Percentiles rank a stretch among this genome's conserved stretches.
Evolutionary conservation across 139 green algal genomes (phyloP).

Genomic region (Parachlorella kessleri): DNA sequence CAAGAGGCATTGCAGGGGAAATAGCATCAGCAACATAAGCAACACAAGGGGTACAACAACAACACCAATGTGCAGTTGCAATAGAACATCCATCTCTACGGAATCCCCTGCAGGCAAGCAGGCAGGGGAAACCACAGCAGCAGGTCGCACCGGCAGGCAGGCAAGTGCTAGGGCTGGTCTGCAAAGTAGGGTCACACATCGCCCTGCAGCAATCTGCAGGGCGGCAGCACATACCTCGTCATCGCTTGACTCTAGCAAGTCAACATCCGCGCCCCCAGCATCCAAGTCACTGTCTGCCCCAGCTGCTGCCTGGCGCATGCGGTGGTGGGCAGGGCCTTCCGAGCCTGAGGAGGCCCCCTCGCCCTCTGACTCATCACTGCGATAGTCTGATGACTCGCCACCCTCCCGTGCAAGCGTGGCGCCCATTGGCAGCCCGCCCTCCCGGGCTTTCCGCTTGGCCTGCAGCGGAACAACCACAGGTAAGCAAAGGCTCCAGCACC

Average conservation of each 20-base stretch:
- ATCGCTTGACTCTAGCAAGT: conserved; percentile 25
- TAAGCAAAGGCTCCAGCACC: too few species aligned
- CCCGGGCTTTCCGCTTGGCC: conserved; percentile 36
- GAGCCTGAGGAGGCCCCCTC: background rate
- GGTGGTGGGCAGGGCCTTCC: background rate
- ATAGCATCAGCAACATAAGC: too few species aligned
- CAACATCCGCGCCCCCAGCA: conserved; percentile 1
- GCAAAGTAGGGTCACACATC: background rate
- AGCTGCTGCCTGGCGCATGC: background rate
- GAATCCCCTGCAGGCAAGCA: too few species aligned
- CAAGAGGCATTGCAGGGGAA: too few species aligned
- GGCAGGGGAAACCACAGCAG: background rate
- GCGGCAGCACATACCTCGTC: conserved; percentile 7
- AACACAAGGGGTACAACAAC: too few species aligned
- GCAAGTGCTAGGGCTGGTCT: conserved; percentile 20
- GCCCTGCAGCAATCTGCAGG: background rate
- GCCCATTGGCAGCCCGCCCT: conserved; percentile 3
- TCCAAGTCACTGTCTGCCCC: background rate
- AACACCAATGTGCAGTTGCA: too few species aligned
- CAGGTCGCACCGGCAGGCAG: conserved; percentile 51
- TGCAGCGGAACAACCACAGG: too few species aligned
- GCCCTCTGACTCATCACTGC: conserved; percentile 1
- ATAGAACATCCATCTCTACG: too few species aligned
- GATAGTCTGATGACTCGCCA: background rate
- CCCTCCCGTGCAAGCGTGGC: background rate